Conservation (phyloP, 139 green algal genomes). For the Spirogloea muscicola region DNA sequence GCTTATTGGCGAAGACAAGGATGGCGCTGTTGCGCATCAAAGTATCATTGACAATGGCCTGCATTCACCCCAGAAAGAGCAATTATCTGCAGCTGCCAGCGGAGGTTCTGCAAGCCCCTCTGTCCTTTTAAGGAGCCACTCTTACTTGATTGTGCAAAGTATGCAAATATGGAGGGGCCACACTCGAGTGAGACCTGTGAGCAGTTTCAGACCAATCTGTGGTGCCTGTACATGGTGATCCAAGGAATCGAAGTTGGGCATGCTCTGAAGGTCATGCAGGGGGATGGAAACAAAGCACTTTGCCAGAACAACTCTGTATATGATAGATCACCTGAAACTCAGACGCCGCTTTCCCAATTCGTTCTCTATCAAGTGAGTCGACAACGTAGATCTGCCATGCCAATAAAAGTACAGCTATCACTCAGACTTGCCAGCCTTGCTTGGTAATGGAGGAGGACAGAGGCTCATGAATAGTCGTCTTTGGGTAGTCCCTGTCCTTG, state of each 20-base stretch:
- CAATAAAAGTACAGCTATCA: no score
- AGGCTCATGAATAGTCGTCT: no score
- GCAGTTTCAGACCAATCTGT: not conserved
- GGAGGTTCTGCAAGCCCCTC: not conserved
- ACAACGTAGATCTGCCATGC: conserved; percentile 91
- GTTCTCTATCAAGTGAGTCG: conserved; percentile 90
- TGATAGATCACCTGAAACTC: conserved; percentile 74
- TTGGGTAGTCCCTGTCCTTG: no score
- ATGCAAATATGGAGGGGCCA: no score
- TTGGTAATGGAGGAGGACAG: no score
- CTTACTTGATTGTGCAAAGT: no score
- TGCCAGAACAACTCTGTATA: conserved; percentile 53
- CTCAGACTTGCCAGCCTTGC: no score
- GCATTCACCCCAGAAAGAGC: not conserved
- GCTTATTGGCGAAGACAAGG: conserved; percentile 99
- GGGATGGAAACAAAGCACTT: not conserved
- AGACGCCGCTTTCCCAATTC: conserved; percentile 66
- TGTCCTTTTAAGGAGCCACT: no score
- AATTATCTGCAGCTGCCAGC: not conserved
- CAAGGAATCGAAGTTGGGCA: not conserved
- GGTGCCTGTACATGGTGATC: not conserved
- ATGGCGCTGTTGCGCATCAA: conserved; percentile 89
- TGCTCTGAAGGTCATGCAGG: not conserved
- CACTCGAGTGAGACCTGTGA: not conserved
- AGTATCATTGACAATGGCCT: conserved; percentile 82